Evolutionary conservation across 176 grass and related monocot genomes (phyloP), one percentile per base, ranked within the genome.

Genomic region (Oryza meridionalis): DNA sequence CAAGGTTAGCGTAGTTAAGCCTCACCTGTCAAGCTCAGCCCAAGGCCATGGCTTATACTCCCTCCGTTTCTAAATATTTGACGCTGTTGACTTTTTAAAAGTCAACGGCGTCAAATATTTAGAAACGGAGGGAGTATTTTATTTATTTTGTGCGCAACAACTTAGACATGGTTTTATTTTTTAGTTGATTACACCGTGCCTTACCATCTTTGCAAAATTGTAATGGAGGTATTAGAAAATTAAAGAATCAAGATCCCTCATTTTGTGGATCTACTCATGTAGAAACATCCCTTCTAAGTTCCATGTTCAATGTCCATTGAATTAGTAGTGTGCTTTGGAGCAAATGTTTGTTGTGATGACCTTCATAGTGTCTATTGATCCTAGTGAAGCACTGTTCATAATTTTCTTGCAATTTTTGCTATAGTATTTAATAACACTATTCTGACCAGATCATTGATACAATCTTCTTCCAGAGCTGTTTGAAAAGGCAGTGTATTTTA

Each of bases 221-320:
- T 47, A 27, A 17, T 49, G 4, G 15, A 4, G 11, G 15, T 73
- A 15, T 9, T 11, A 62, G 40, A 77, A 31, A 59, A 44, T 22
- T 59, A 21, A 76, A 61, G 15, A 3, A 53, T 27, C 17, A 27
- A 17, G 46, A 75, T 11, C 76, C 38, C 15, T 65, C 59, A 29
- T 49, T 79, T 67, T 61, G 9, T 76, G 42, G 46, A 67, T 79
- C 9, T 5, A 49, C 26, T 65, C 76, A 78, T 29, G 42, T 70
- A 40, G 16, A 55, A 35, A 70, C 25, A 15, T 7, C 10, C 22
- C 3, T 81, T 50, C 14, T 81, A n/a, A 46, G 45, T 13, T 25
- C 70, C 66, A 7, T 81, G 19, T 68, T 65, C 44, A 80, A 15
- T 33, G 35, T 37, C 42, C 63, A 51, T 68, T 72, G 38, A 72